Conservation (phyloP, 345 rosid species). For the Melastoma malabathricum region DNA sequence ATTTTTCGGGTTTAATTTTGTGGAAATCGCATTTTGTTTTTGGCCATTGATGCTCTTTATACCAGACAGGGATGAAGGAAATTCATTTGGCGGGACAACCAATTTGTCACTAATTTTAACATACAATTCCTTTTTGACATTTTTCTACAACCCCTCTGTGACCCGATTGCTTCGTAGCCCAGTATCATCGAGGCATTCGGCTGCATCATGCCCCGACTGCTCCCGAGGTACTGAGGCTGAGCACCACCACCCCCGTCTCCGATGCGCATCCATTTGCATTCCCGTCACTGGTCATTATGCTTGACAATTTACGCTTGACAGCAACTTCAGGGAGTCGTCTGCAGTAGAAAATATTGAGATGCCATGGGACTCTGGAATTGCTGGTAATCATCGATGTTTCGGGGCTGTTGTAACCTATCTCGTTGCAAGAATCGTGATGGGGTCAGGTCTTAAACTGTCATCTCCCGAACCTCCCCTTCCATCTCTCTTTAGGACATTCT, state of each 20-base stretch:
- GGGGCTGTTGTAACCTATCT: conserved; percentile 21
- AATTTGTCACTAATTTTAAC: neutral
- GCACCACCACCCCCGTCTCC: conserved; percentile 24
- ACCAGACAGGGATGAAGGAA: no score
- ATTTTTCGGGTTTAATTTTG: no score
- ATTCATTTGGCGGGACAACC: no score
- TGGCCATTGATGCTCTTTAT: no score
- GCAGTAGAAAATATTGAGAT: conserved; percentile 14
- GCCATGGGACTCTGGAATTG: conserved; percentile 24
- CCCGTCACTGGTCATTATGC: conserved; percentile 41
- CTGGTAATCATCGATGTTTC: conserved; percentile 34
- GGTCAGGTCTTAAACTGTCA: conserved; percentile 42
- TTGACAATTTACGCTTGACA: conserved; percentile 17
- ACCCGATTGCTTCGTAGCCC: conserved; percentile 14
- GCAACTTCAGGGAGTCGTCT: conserved; percentile 21
- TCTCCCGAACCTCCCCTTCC: conserved; percentile 21
- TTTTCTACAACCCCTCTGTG: neutral
- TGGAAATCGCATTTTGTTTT: no score
- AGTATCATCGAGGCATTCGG: conserved; percentile 29
- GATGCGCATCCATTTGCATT: conserved; percentile 18
- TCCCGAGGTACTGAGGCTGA: conserved; percentile 32
- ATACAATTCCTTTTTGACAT: no score
- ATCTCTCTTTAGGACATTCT: conserved; percentile 30
- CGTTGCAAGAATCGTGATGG: conserved; percentile 6
- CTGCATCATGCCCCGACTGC: conserved; percentile 34